These are phyloP conservation scores for Spinacia oleracea DNA, from an alignment of 179 eudicot species.

Conservation along the genomic window DNA sequence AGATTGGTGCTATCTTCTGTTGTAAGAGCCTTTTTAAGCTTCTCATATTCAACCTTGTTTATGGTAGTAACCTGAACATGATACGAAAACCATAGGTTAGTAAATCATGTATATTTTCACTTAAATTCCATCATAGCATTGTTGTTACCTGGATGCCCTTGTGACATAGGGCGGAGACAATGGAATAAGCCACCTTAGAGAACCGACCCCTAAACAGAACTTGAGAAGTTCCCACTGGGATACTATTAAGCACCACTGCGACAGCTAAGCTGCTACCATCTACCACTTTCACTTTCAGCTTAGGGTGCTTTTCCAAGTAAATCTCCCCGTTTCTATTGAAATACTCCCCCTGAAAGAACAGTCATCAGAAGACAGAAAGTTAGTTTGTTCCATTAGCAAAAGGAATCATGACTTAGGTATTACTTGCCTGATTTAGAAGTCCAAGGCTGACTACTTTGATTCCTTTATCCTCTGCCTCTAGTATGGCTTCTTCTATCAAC, in stretches of 20 bases:
- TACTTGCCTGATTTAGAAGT: constrained; percentile 64
- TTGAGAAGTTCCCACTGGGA: constrained; percentile 50
- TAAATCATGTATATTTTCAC: background rate
- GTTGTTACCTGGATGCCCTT: constrained; percentile 49
- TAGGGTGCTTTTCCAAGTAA: constrained; percentile 47
- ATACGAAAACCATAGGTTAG: background rate
- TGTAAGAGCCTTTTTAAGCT: constrained; percentile 38
- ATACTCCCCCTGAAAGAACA: constrained; percentile 35
- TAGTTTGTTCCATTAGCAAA: too few relatives aligned
- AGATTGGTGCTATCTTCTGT: constrained; percentile 33
- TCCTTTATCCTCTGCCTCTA: constrained; percentile 68
- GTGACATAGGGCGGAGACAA: constrained; percentile 51
- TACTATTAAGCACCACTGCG: constrained; percentile 54
- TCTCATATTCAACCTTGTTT: constrained; percentile 46
- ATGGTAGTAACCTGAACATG: constrained; percentile 46
- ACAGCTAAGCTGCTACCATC: constrained; percentile 69
- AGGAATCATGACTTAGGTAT: background rate
- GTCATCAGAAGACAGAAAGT: background rate
- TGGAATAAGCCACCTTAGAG: constrained; percentile 51
- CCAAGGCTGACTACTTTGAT: constrained; percentile 75
- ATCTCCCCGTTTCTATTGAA: constrained; percentile 54
- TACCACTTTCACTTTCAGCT: constrained; percentile 55
- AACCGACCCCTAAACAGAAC: constrained; percentile 45
- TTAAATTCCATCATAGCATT: background rate
- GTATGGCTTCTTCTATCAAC: constrained; percentile 67